These are phyloP conservation scores for Papiliotrema nemorosa DNA, from an alignment of 1,284 basidiomycete species.

Conservation along the genomic window DNA sequence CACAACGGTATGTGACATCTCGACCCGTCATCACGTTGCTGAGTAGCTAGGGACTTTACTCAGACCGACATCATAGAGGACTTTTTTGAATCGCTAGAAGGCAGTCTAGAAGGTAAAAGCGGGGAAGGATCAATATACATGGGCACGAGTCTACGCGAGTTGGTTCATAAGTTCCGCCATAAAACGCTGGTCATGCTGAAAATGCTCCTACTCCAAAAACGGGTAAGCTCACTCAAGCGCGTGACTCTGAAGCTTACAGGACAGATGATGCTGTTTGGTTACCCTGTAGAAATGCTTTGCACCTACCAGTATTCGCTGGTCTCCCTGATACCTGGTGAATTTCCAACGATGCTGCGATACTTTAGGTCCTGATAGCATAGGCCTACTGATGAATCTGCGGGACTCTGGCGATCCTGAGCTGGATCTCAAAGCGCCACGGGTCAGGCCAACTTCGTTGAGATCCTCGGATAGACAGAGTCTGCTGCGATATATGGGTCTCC, in stretches of 20 bases:
- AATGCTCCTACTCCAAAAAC: constrained; percentile 86
- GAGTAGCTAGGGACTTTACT: constrained; percentile 71
- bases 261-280: constrained; percentile 94
- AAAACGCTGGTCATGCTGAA: constrained; percentile 92
- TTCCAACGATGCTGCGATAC: not conserved
- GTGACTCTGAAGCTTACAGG: not conserved
- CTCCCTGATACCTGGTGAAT: constrained; percentile 69
- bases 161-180: constrained; percentile 91
- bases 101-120: constrained; percentile 37
- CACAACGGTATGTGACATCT: constrained; percentile 58
- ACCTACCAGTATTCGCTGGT: constrained; percentile 97
- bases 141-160: constrained; percentile 78
- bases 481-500: constrained; percentile 85
- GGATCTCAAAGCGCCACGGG: constrained; percentile 59
- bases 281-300: constrained; percentile 93
- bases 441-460: constrained; percentile 69
- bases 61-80: constrained; percentile 78
- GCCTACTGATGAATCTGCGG: constrained; percentile 79
- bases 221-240: constrained; percentile 58
- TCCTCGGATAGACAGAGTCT: constrained; percentile 90
- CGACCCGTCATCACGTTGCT: not conserved
- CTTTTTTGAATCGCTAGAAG: constrained; percentile 70
- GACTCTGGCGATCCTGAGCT: constrained; percentile 89
- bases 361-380: constrained; percentile 42
- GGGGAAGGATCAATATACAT: constrained; percentile 48